These are phyloP conservation scores for Phytophthora podocarpi DNA, from an alignment of 352 stramenopile genomes.

Conservation along the genomic window DNA sequence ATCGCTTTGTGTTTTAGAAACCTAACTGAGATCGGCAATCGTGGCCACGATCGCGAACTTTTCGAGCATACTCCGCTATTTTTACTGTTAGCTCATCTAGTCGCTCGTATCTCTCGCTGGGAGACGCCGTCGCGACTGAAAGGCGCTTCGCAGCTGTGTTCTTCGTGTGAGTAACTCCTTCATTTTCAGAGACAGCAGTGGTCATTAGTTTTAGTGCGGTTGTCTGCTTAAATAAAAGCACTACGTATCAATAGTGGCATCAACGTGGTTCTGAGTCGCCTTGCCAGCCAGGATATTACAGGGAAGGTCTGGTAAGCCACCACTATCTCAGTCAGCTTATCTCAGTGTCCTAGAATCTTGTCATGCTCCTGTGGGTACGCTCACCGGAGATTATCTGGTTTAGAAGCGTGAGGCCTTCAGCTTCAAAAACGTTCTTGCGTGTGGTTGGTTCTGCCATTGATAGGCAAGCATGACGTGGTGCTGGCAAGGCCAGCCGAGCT, in stretches of 20 bases:
- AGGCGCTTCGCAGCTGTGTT: not conserved
- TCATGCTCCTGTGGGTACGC: not conserved
- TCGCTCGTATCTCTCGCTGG: constrained; percentile 3
- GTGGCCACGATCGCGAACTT: no score
- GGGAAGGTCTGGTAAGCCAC: not conserved
- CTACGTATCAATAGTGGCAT: not conserved
- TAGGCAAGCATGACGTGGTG: not conserved
- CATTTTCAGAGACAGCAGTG: no score
- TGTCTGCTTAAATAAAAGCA: no score
- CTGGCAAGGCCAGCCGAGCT: not conserved
- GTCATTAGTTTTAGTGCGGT: no score
- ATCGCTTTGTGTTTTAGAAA: no score
- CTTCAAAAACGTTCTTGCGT: constrained; percentile 6
- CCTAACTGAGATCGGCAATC: no score
- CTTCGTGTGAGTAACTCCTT: constrained; percentile 4
- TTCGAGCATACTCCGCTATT: not conserved
- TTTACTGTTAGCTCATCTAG: constrained; percentile 1
- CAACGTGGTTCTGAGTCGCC: constrained; percentile 4
- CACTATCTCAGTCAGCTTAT: not conserved
- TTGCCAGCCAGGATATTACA: not conserved
- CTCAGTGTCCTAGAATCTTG: constrained; percentile 8
- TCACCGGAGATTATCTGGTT: constrained; percentile 9
- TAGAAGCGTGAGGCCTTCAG: constrained; percentile 4
- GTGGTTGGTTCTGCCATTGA: constrained; percentile 10
- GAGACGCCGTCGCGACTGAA: not conserved